Evolutionary conservation across 2,329 filamentous ascomycete genomes (phyloP), one percentile per base, ranked within the genome.

Genomic region (Trematosphaeria pertusa): DNA sequence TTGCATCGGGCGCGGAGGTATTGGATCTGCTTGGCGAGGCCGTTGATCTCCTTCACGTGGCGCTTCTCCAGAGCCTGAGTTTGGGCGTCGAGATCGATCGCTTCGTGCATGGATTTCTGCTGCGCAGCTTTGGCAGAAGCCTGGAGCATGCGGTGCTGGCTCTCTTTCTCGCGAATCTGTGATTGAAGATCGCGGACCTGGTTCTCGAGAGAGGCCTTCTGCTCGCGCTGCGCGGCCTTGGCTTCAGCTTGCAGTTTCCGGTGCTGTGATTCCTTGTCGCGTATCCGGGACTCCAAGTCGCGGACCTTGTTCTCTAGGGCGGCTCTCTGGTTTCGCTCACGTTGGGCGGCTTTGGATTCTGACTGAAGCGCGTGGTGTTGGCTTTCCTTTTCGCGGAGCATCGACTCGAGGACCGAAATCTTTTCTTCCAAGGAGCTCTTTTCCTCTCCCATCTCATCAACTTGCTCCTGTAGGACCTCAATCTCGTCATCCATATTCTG

Each of bases 21-120:
- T 63, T 91, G 84, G 69, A 97, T 93, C 74, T 97, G 92, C 75
- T 94, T 88, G 42, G 85, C 83, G 66, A 97, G 80, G 14, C 93
- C 93, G 58, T 86, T 84, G 42, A 97, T 77, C 74, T 95, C 89
- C 70, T 86, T 86, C 61, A 80, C 77, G 69, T 94, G 89, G 34
- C 82, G 78, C 57, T 83, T 84, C 62, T 91, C 85, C 35, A 87
- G 85, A 46, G 84, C 81, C 37, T 84, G 79, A 37, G 85, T 78
- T 44, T 82, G 78, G 20, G 78, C 58, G 31, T 68, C 64, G 2
- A 70, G 54, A 30, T 65, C 60, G 20, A 69, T 48, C 9, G 62
- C 59, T 28, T 68, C 62, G 30, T 67, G 59, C 11, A 54, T 56
- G n/a, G 62, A 59, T 24, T 66, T 65, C 34, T 68, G 56, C 30